Base-by-base conservation (phyloP, 306 rosid genomes). In the Inga laurina region DNA sequence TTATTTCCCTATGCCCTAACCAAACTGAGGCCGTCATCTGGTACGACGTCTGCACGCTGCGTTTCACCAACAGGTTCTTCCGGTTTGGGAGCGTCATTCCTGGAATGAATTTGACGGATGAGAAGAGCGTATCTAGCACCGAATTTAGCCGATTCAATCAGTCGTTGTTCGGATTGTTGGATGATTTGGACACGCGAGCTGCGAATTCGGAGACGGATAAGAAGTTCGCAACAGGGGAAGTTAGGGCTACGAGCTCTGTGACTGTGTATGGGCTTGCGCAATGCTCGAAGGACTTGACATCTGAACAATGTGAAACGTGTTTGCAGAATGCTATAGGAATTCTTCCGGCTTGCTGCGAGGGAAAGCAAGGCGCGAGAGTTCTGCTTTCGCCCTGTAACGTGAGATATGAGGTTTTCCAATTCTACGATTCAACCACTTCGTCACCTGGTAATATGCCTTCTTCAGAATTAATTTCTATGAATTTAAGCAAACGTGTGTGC, bases 21-120 rank as follows among this genome's bases (percentile, higher is more conserved):
- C 85, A 85, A 48, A 90, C 82, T 15, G 84, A 86, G 68, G 85
- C 90, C 2, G n/a, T 84, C 1, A 89, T 86, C 44, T 92, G 92
- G 91, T 84, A 82, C 76, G 82, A 85, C 0, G 71, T 77, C 73
- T 86, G 92, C 61, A 10, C 83, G 79, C 1, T 87, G 7, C 87
- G 90, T 16, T 92, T 84, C 80, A 86, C 93, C 7, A 82, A 82
- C 41, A 52, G 8, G 7, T 83, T 67, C 24, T 76, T 86, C 49
- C 67, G 34, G 41, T 56, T 1, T 56, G 74, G 44, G 21, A 80
- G 84, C 75, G 57, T 51, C 30, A 68, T 24, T 2, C 81, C 79
- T 15, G 9, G 79, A 5, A 4, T 48, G 76, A 49, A 66, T 41
- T 32, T 35, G 4, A 30, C 0, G 7, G 76, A 76, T 5, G 59